phyloP scores from a whole-genome alignment of 2,329 filamentous ascomycete genomes.

The Knoxdaviesia capensis region DNA sequence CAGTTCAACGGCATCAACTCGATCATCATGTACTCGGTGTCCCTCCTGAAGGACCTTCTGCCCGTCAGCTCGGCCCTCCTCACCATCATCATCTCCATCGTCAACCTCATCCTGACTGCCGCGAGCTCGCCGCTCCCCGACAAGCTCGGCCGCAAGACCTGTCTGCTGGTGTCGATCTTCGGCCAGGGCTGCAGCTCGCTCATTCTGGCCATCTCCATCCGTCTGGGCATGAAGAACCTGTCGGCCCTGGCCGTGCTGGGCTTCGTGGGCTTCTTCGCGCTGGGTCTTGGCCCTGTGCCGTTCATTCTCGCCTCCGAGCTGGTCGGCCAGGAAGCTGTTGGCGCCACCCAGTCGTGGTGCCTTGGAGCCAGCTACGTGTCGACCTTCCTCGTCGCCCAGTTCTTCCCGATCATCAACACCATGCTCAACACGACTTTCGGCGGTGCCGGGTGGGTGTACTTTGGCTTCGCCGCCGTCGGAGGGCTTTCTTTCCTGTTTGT shows the following conservation, averaged over 20 bases:
- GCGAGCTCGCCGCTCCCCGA: constrained; percentile 72
- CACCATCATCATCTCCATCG: constrained; percentile 67
- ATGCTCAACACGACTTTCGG: constrained; percentile 42
- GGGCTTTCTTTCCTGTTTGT: constrained; percentile 53
- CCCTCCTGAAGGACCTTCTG: constrained; percentile 62
- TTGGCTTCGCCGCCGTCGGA: constrained; percentile 68
- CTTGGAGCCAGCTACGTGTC: constrained; percentile 75
- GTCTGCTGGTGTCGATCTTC: constrained; percentile 60
- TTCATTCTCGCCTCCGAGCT: constrained; percentile 89
- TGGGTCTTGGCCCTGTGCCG: constrained; percentile 81
- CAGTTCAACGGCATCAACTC: constrained; percentile 91
- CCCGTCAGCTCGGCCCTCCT: constrained; percentile 65
- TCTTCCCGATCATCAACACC: constrained; percentile 76
- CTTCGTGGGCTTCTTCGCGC: constrained; percentile 78
- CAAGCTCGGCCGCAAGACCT: constrained; percentile 69
- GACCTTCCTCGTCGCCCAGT: constrained; percentile 83
- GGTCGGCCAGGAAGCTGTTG: constrained; percentile 75
- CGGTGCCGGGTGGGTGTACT: constrained; percentile 69
- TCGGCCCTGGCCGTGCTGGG: constrained; percentile 64
- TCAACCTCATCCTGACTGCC: constrained; percentile 72
- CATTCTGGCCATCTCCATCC: constrained; percentile 62
- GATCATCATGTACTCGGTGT: constrained; percentile 96
- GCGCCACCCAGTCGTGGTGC: constrained; percentile 76
- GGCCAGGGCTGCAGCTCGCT: constrained; percentile 71
- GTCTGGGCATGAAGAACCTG: constrained; percentile 48